Conservation (phyloP, 192 early-diverging fungal genomes). For the Backusella macrospora region DNA sequence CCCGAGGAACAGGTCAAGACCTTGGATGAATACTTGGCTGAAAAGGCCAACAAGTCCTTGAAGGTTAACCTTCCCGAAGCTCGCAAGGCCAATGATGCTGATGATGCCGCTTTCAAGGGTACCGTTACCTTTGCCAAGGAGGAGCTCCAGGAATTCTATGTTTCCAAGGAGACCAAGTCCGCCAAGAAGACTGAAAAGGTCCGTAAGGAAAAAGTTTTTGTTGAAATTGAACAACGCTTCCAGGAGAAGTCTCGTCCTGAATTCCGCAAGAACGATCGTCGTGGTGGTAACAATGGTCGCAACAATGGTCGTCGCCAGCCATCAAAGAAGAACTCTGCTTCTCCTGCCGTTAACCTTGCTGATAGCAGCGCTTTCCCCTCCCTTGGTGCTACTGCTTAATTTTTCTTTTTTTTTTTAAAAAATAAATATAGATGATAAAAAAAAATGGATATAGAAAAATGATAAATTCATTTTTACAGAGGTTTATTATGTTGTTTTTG, state of each 20-base stretch:
- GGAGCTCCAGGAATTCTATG: constrained; percentile 77
- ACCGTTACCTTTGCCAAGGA: constrained; percentile 69
- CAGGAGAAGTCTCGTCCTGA: constrained; percentile 66
- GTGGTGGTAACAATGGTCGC: constrained; percentile 29
- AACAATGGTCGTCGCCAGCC: constrained; percentile 26
- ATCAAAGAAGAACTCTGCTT: constrained; percentile 41
- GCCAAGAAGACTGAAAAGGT: constrained; percentile 56
- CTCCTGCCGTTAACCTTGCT: constrained; percentile 62
- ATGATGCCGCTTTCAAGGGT: constrained; percentile 78
- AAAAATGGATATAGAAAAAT: too few species aligned
- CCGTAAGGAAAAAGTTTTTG: constrained; percentile 68
- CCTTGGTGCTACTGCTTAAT: constrained; percentile 46
- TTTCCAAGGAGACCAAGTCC: constrained; percentile 51
- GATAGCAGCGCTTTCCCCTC: constrained; percentile 75
- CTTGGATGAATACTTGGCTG: constrained; percentile 84
- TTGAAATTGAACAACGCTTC: constrained; percentile 83
- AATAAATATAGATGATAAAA: too few species aligned
- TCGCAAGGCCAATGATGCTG: constrained; percentile 89
- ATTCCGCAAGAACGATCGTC: constrained; percentile 53
- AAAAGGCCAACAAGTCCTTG: constrained; percentile 63
- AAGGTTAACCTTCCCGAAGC: constrained; percentile 59
- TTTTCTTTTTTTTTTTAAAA: too few species aligned
- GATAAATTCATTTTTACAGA: too few species aligned
- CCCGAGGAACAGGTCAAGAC: constrained; percentile 84
- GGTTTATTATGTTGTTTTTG: too few species aligned